phyloP scores from a whole-genome alignment of 1,284 basidiomycete species.

The Apiotrichum laibachii region DNA sequence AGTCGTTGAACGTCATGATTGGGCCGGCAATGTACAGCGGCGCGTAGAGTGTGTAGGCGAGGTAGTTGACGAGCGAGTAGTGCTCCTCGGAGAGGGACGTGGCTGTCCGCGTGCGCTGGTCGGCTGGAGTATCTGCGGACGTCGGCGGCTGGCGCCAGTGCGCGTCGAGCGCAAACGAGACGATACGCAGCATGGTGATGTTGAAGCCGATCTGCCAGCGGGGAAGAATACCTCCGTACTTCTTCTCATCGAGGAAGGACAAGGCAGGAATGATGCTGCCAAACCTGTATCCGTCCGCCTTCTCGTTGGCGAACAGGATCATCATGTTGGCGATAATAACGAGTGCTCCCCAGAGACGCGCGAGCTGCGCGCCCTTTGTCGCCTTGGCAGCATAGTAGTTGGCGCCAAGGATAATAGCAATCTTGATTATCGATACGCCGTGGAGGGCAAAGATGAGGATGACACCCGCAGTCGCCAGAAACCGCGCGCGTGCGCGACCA shows the following conservation, averaged over 20 bases:
- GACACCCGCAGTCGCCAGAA: conserved; percentile 60
- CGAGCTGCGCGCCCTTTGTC: conserved; percentile 30
- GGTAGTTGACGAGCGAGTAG: conserved; percentile 61
- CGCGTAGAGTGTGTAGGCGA: conserved; percentile 80
- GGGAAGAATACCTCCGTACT: conserved; percentile 63
- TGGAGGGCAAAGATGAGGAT: conserved; percentile 76
- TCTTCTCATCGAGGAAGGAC: conserved; percentile 57
- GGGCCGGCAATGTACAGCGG: conserved; percentile 95
- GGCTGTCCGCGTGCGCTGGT: conserved; percentile 56
- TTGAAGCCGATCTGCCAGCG: conserved; percentile 95
- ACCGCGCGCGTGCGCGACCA: conserved; percentile 27
- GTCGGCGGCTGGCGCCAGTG: conserved; percentile 63
- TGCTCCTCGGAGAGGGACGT: conserved; percentile 55
- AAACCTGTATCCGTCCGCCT: conserved; percentile 72
- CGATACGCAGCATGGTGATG: conserved; percentile 89
- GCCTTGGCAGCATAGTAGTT: conserved; percentile 70
- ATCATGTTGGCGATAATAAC: conserved; percentile 67
- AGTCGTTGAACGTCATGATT: conserved; percentile 95
- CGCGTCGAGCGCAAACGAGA: conserved; percentile 90
- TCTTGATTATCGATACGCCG: conserved; percentile 78
- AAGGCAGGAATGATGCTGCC: conserved; percentile 60
- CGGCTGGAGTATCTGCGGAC: conserved; percentile 14
- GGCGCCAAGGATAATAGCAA: conserved; percentile 64
- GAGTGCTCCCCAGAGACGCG: conserved; percentile 34
- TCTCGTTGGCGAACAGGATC: conserved; percentile 75